Evolutionary conservation across 2,329 filamentous ascomycete genomes (phyloP), one percentile per base, ranked within the genome.

Genomic region (Colletotrichum sidae): DNA sequence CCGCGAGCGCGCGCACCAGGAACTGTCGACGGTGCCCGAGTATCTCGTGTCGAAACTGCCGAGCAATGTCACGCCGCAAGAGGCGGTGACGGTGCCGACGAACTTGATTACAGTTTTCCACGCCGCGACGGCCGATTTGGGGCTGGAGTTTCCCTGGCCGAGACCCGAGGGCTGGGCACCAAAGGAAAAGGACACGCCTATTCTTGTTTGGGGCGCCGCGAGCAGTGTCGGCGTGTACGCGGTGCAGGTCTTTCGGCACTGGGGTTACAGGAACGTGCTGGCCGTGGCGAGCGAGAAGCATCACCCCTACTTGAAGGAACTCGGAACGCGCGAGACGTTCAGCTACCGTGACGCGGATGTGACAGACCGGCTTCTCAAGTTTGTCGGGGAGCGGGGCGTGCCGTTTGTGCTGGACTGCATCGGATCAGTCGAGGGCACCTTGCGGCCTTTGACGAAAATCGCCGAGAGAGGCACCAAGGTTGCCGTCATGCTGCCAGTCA

Each of bases 81-180:
- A 82, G 67, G 85, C 84, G 2, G 83, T 81, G 8, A 87, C 86
- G 0, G 72, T 89, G 6, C 82, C 86, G 0, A 84, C 84, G 54
- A 90, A 88, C 68, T 73, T 88, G 34, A 83, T 90, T 39, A 89
- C 87, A 0, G 85, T 84, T 8, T 86, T 89, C 72, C 86, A 90
- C 70, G 77, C 84, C 7, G 72, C 85, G 6, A 77, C 74, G 3
- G 66, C 65, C 1, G 86, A 90, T 65, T 75, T 90, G 12, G 78
- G 74, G 0, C 72, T 90, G 13, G 79, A 81, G 45, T 78, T 87
- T 1, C 86, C 86, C 0, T 89, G 86, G 86, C 87, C 86, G 0
- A 81, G 81, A 47, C 83, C 83, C 0, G 72, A 73, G 11, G 72
- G 67, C 12, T 84, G 77, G 69, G 76, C 67, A 52, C 77, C 72